Conservation (phyloP, 2,329 filamentous ascomycete species). For the Sporothrix curviconia region DNA sequence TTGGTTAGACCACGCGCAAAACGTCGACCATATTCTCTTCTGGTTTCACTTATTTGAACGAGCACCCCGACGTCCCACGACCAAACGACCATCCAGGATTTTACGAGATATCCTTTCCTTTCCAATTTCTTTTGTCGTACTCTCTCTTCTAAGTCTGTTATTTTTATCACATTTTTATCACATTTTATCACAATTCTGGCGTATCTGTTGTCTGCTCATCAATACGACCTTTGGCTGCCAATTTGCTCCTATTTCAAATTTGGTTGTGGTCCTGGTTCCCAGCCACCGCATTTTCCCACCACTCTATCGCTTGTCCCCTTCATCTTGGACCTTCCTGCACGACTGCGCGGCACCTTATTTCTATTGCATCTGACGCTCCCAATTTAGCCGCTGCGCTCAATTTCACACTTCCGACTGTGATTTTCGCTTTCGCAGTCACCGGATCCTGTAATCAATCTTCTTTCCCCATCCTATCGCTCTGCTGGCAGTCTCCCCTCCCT, state of each 20-base stretch:
- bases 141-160: neutral
- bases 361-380: neutral
- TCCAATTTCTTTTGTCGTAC: neutral
- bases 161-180: neutral
- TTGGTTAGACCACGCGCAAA: constrained; percentile 1
- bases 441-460: neutral
- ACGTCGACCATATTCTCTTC: neutral
- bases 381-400: constrained; percentile 9
- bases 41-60: neutral
- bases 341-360: constrained; percentile 7
- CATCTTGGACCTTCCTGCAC: constrained; percentile 3
- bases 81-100: neutral
- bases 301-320: neutral
- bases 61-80: neutral
- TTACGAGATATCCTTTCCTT: neutral
- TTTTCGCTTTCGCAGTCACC: neutral
- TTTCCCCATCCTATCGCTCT: neutral
- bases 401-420: neutral
- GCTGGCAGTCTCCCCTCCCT: neutral
- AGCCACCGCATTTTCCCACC: constrained; percentile 19
- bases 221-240: neutral
- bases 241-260: constrained; percentile 3
- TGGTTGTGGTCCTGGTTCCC: constrained; percentile 9
- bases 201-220: neutral
- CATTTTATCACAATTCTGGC: neutral